These are phyloP conservation scores for Erodium trifolium DNA, from an alignment of 441 rosid genomes.

Conservation along the genomic window DNA sequence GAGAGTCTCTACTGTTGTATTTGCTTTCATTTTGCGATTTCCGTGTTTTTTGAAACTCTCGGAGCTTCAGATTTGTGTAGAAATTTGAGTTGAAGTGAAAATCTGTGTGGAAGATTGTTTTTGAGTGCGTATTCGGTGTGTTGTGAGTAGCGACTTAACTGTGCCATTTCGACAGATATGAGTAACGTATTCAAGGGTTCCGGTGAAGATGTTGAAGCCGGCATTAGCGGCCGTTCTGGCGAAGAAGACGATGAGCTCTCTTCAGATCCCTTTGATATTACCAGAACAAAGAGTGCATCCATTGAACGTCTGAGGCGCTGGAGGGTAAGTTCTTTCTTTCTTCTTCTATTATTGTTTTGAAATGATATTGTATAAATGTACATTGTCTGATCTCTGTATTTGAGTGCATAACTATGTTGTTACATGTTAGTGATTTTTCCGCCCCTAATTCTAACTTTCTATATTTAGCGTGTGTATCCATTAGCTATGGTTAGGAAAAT, in stretches of 20 bases:
- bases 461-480: background rate
- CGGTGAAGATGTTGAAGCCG: slow-evolving; percentile 52
- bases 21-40: background rate
- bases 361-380: background rate
- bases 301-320: slow-evolving; percentile 47
- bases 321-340: slow-evolving; percentile 37
- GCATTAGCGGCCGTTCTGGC: slow-evolving; percentile 10
- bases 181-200: slow-evolving; percentile 33
- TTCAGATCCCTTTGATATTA: slow-evolving; percentile 37
- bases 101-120: background rate
- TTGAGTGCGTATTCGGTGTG: background rate
- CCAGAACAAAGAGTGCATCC: slow-evolving; percentile 49
- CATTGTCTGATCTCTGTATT: background rate
- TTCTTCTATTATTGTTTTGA: background rate
- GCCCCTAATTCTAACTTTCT: background rate
- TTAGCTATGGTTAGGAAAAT: background rate
- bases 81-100: background rate
- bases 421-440: background rate
- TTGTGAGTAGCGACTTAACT: slow-evolving; percentile 16
- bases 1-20: background rate
- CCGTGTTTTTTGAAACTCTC: background rate
- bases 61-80: background rate
- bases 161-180: slow-evolving; percentile 67
- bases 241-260: slow-evolving; percentile 19
- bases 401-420: background rate